Percentiles rank a stretch among this genome's conserved stretches.
phyloP scores from a whole-genome alignment of 164 flowering plant species.

The Magnolia officinalis region DNA sequence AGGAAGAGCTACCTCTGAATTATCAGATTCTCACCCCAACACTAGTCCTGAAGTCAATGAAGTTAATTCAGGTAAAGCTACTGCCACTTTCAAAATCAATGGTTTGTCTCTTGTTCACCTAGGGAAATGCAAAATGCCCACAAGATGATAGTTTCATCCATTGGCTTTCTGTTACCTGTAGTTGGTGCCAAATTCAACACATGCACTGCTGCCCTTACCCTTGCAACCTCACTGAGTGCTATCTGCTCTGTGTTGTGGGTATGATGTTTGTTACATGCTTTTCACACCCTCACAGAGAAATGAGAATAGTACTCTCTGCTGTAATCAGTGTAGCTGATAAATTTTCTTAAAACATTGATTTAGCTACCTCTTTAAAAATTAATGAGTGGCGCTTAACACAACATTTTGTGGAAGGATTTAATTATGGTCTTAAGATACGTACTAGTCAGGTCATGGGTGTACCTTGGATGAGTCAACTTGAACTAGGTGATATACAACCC shows the following conservation, averaged over 20 bases:
- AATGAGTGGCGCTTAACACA: background rate
- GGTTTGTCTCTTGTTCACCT: background rate
- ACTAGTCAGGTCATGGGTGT: background rate
- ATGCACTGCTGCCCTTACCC: background rate
- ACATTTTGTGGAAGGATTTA: too few relatives aligned
- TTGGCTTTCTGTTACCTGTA: background rate
- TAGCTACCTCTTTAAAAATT: background rate
- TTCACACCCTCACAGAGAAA: too few relatives aligned
- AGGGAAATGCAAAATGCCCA: background rate
- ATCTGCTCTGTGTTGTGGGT: background rate
- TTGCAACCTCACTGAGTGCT: background rate
- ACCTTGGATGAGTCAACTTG: background rate
- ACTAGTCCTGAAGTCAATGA: conserved; percentile 24
- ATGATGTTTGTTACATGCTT: background rate
- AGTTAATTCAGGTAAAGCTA: conserved; percentile 30
- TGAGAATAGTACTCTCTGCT: background rate
- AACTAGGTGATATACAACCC: background rate
- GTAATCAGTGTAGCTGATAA: background rate
- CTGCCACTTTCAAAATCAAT: background rate
- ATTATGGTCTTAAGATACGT: too few relatives aligned
- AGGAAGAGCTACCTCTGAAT: conserved; percentile 25
- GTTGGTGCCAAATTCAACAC: background rate
- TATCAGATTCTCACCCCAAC: conserved; percentile 26
- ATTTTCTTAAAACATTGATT: background rate
- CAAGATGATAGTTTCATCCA: background rate